Evolutionary conservation across 1,284 basidiomycete species (phyloP), one percentile per base, ranked within the genome.

Genomic region (Xerocomus nothofagi): DNA sequence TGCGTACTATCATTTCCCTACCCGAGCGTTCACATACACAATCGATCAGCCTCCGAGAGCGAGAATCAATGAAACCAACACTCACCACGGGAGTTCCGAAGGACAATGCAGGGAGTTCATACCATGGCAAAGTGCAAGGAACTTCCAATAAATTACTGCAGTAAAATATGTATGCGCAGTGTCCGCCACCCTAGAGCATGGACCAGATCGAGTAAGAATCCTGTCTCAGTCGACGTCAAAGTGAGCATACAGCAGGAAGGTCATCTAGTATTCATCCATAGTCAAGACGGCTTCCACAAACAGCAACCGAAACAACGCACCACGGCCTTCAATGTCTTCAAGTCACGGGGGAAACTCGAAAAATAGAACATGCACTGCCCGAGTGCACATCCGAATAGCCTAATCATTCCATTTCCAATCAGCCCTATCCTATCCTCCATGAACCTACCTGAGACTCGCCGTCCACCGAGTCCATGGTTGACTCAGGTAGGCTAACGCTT

Each of bases 281-380:
- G 20, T 59, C 20, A 52, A 21, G 21, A 14, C 4, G 8, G 21
- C 0, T 1, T 4, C 3, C 7, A 27, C 7, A 10, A 15, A 15
- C 6, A 23, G 2, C 6, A 38, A 11, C n/a, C 12, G 15, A 40
- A n/a, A 24, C 4, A 3, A 50, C 55, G 31, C 23, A 60, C 56
- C 46, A 38, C 1, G 0, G 9, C 20, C 18, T 60, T 60, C 40
- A 60, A 32, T 9, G 40, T 30, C 26, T 8, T 57, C 7, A 57
- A 18, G 39, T 59, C 57, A 3, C 17, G 26, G 8, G 55, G 49
- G 26, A 57, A 59, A 24, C 30, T 54, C n/a, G 6, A 24, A 24
- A 50, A 42, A n/a, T 60, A 60, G 27, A 55, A 50, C 4, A 49
- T 30, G 14, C 33, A 43, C 26, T 54, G 54, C 1, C 53, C 53